These are phyloP conservation scores for Phytophthora boehmeriae DNA, from an alignment of 352 stramenopile genomes.

Conservation along the genomic window DNA sequence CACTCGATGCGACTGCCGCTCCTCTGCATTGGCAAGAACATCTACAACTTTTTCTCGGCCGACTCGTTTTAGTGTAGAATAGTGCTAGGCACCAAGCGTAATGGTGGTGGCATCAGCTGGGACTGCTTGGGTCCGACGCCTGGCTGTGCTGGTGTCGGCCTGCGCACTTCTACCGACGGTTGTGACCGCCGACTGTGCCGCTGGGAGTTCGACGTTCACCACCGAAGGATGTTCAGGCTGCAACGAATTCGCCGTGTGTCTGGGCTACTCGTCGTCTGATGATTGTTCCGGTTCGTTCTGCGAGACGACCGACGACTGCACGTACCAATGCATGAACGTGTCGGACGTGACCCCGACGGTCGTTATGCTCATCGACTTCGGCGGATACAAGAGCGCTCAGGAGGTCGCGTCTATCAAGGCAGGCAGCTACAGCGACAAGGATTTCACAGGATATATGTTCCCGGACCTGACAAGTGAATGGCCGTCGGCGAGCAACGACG, in stretches of 20 bases:
- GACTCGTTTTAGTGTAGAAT: neutral
- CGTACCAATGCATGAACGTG: conserved; percentile 31
- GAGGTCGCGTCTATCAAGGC: conserved; percentile 19
- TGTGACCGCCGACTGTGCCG: conserved; percentile 22
- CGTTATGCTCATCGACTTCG: conserved; percentile 37
- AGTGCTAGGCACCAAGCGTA: conserved; percentile 4
- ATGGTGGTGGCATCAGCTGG: conserved; percentile 18
- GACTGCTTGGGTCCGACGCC: neutral
- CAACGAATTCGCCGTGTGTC: conserved; percentile 27
- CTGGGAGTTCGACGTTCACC: conserved; percentile 28
- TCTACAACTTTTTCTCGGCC: neutral
- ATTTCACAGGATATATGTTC: conserved; percentile 8
- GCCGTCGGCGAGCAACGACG: conserved; percentile 34
- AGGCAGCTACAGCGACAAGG: conserved; percentile 9
- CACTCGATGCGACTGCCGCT: conserved; percentile 11
- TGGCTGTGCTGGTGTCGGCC: conserved; percentile 2
- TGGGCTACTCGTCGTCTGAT: conserved; percentile 21
- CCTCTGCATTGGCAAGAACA: conserved; percentile 17
- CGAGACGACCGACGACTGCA: conserved; percentile 25
- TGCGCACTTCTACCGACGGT: conserved; percentile 3
- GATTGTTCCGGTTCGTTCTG: conserved; percentile 30
- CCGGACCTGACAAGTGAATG: conserved; percentile 25
- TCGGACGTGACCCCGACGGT: conserved; percentile 15
- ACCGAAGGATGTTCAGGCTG: conserved; percentile 33
- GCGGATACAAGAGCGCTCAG: conserved; percentile 35